These are phyloP conservation scores for Wickerhamiella pararugosa DNA, from an alignment of 1,139 yeast genomes.

Conservation along the genomic window DNA sequence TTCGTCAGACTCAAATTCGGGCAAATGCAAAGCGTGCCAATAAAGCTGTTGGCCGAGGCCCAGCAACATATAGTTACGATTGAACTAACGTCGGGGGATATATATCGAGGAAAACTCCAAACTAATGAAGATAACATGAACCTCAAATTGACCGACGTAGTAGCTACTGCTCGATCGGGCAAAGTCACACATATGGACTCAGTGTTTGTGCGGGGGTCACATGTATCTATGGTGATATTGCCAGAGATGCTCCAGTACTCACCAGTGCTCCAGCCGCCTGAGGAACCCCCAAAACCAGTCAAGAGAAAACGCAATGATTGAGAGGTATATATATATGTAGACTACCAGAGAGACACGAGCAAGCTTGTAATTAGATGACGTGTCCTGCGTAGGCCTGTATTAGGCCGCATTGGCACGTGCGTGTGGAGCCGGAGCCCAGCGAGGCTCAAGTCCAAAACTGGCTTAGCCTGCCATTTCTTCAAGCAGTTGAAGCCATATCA, in stretches of 20 bases:
- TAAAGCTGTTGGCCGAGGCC: constrained; percentile 57
- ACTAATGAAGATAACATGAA: constrained; percentile 79
- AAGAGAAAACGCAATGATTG: too few relatives aligned
- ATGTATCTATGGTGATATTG: constrained; percentile 65
- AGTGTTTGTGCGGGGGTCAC: constrained; percentile 85
- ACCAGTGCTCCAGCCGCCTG: constrained; percentile 50
- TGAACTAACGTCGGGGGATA: constrained; percentile 75
- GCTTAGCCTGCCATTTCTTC: too few relatives aligned
- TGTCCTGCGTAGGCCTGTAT: too few relatives aligned
- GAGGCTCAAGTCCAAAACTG: too few relatives aligned
- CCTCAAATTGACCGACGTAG: constrained; percentile 68
- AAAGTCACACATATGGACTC: constrained; percentile 63
- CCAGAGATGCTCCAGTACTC: constrained; percentile 81
- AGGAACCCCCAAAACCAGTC: too few relatives aligned
- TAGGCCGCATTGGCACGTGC: too few relatives aligned
- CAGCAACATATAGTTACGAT: constrained; percentile 76
- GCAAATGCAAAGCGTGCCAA: constrained; percentile 45
- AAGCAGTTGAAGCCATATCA: too few relatives aligned
- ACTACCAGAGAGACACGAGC: too few relatives aligned
- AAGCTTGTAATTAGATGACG: too few relatives aligned
- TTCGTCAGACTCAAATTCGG: background rate
- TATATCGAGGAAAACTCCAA: constrained; percentile 70
- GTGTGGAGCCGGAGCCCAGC: too few relatives aligned
- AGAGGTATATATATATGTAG: too few relatives aligned
- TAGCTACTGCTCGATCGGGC: constrained; percentile 67